Evolutionary conservation across 1,139 yeast species (phyloP).

Genomic region (Pichia sp.): DNA sequence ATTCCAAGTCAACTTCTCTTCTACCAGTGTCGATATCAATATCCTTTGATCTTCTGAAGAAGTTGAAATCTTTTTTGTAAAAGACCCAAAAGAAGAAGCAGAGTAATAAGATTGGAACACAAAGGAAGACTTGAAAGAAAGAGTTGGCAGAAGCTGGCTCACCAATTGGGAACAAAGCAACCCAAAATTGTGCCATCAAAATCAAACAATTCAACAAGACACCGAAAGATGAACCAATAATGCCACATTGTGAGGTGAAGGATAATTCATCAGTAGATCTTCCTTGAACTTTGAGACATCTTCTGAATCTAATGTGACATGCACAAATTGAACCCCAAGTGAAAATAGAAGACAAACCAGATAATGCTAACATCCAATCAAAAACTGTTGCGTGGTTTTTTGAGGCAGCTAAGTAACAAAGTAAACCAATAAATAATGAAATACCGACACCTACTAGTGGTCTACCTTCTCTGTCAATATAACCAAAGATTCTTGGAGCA

Average conservation of each 20-base stretch:
- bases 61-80: constrained; percentile 44
- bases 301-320: constrained; percentile 72
- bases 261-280: constrained; percentile 59
- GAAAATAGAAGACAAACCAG: constrained; percentile 77
- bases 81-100: constrained; percentile 52
- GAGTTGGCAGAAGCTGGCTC: constrained; percentile 41
- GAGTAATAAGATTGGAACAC: constrained; percentile 50
- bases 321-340: constrained; percentile 78
- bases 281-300: constrained; percentile 60
- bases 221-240: constrained; percentile 63
- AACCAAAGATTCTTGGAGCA: constrained; percentile 67
- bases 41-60: constrained; percentile 39
- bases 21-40: constrained; percentile 67
- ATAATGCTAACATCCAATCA: constrained; percentile 73
- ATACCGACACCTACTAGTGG: constrained; percentile 59
- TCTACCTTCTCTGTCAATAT: constrained; percentile 68
- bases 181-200: constrained; percentile 67
- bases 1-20: constrained; percentile 57
- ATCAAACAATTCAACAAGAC: constrained; percentile 51
- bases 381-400: constrained; percentile 58
- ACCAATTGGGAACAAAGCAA: constrained; percentile 63
- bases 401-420: constrained; percentile 69
- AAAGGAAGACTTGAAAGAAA: constrained; percentile 57
- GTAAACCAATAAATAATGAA: constrained; percentile 53
- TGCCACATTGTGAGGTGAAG: constrained; percentile 61